Conservation (phyloP, 2,329 filamentous ascomycete genomes). For the Hypoxylon rubiginosum region DNA sequence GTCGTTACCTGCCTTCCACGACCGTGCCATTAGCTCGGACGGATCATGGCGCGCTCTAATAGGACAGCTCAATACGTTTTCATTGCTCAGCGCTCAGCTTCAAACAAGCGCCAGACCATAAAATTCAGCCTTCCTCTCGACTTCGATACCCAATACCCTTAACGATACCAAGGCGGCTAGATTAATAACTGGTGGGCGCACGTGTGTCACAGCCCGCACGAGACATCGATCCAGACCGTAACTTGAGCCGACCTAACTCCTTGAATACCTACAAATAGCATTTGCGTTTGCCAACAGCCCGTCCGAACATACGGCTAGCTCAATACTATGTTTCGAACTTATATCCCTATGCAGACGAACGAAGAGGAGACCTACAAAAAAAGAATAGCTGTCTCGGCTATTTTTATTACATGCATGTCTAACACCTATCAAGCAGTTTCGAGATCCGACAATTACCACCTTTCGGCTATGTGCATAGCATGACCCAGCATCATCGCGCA, state of each 20-base stretch:
- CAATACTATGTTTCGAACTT: slow-evolving; percentile 18
- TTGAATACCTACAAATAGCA: slow-evolving; percentile 6
- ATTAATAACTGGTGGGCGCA: slow-evolving; percentile 20
- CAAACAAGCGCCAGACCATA: slow-evolving; percentile 8
- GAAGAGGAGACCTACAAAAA: slow-evolving; percentile 4
- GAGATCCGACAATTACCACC: slow-evolving; percentile 9
- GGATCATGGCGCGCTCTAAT: slow-evolving; percentile 1
- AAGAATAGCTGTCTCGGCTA: slow-evolving; percentile 9
- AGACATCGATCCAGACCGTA: slow-evolving; percentile 24
- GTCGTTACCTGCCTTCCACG: not conserved
- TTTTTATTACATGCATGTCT: slow-evolving; percentile 25
- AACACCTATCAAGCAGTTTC: slow-evolving; percentile 11
- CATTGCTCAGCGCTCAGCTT: slow-evolving; percentile 8
- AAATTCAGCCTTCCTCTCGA: slow-evolving; percentile 6
- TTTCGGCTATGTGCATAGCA: slow-evolving; percentile 30
- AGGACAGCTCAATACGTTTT: slow-evolving; percentile 11
- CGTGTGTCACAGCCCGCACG: slow-evolving; percentile 33
- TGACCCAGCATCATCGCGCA: slow-evolving; percentile 25
- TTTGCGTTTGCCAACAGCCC: slow-evolving; percentile 12
- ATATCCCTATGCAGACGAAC: slow-evolving; percentile 6
- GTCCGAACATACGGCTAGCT: slow-evolving; percentile 13
- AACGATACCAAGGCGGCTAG: slow-evolving; percentile 19
- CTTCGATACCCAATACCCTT: slow-evolving; percentile 1
- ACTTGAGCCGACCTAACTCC: slow-evolving; percentile 2
- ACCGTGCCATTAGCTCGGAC: slow-evolving; percentile 1